Evolutionary conservation across 2,329 filamentous ascomycete genomes (phyloP), one percentile per base, ranked within the genome.

Genomic region (Curvularia verruculosa): DNA sequence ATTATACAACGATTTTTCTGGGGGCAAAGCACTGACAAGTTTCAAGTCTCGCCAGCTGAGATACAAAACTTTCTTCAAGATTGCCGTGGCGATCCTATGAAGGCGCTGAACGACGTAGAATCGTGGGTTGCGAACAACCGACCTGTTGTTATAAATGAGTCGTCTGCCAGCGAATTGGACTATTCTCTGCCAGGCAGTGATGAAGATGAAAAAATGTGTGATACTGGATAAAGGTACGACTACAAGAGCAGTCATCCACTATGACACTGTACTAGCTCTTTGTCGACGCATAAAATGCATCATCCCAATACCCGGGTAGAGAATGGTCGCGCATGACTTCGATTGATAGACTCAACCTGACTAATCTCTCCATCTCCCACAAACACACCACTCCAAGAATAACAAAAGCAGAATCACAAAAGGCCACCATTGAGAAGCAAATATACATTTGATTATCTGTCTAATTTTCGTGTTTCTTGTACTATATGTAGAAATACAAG

Each of bases 11-110:
- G 10, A 41, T 15, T 10, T 29, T 19, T 45, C 10, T 29, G 8
- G 4, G n/a, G 10, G 12, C 8, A 21, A 13, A 2, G 13, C 5
- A 29, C 24, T 29, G 9, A 29, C 8, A 2, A 29, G 8, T 3
- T 12, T 3, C 1, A 1, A 45, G 43, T 76, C 52, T 70, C 69
- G 3, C 70, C 72, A 12, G 71, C 74, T 3, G 66, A 75, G 31
- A 61, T 77, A 1, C 73, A 75, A 28, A 69, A 67, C 41, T 74
- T 69, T 36, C 56, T 73, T 5, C 66, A 73, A 47, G 54, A 45
- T 19, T 72, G 69, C 24, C 68, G 67, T 9, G 65, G 70, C n/a
- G 64, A 72, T 44, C 66, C 69, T 1, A 31, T 52, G 46, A 65
- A 59, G 34, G 69, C 64, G 7, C 37, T 71, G 15, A 31, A 37